Percentiles rank a stretch among this genome's conserved stretches.
Evolutionary conservation across 2,329 filamentous ascomycete species (phyloP).

Genomic region (Ceratocystis colombiana): DNA sequence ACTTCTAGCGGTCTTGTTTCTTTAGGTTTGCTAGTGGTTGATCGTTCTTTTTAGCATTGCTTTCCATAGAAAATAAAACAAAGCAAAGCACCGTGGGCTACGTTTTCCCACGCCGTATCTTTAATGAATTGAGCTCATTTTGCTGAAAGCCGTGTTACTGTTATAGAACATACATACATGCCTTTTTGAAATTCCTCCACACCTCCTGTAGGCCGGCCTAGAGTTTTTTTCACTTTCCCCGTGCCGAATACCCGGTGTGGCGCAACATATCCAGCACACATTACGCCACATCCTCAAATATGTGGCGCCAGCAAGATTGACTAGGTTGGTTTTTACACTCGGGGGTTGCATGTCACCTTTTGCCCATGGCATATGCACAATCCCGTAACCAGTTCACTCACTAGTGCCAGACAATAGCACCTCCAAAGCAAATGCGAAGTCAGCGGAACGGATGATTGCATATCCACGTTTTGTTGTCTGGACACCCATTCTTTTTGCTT

Average conservation of each 20-base stretch:
- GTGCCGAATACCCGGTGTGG: slow-evolving; percentile 3
- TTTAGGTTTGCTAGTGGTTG: background rate
- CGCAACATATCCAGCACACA: background rate
- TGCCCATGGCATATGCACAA: background rate
- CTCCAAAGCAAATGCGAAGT: background rate
- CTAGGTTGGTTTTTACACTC: background rate
- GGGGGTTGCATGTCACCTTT: background rate
- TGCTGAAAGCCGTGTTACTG: background rate
- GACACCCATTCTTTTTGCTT: background rate
- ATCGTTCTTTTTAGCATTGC: background rate
- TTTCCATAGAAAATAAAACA: slow-evolving; percentile 11
- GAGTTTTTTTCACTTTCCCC: background rate
- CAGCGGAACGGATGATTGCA: background rate
- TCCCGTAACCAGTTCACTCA: background rate
- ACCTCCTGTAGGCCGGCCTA: too few relatives aligned
- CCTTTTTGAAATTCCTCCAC: background rate
- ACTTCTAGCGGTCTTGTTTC: background rate
- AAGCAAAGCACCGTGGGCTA: background rate
- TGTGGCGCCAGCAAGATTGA: background rate
- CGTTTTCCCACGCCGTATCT: background rate
- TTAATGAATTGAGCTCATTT: background rate
- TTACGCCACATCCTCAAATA: background rate
- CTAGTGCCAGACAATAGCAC: background rate
- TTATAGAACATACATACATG: background rate
- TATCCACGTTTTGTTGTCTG: background rate